Base-by-base conservation (phyloP, 192 early-diverging fungal genomes). In the Radiomyces spectabilis region DNA sequence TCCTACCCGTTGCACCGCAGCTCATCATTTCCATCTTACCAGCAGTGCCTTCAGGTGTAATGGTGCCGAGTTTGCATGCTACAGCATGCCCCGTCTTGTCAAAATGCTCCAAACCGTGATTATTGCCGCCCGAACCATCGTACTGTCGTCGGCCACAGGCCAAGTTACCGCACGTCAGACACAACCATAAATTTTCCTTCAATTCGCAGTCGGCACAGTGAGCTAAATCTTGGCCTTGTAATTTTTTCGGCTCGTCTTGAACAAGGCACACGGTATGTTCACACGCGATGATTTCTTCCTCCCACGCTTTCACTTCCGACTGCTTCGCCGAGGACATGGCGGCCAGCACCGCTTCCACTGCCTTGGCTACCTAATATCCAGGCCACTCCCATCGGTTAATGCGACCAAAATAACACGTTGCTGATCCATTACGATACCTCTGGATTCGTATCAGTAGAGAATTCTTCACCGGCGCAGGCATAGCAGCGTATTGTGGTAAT, bases 31-130 rank as follows among this genome's bases (percentile, higher is more conserved):
- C n/a, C 67, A 10, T 22, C 42, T 55, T 75, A 94, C 74, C 90
- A 32, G 92, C 96, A 2, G 85, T 87, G 52, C 96, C 96, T 66
- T 99, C 94, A 38, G 94, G 93, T 5, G 95, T 96, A 43, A 99
- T 97, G 3, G 96, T 95, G 7, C 96, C 96, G 6, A 97, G 78
- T 58, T 99, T 99, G 38, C 87, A 83, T 16, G 87, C 77, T 1
- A 97, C 85, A 7, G 78, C 75, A 65, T 99, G 96, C 0, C 79
- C 78, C 0, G 91, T 91, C 16, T 71, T 63, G 35, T 91, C 81
- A 63, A 75, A 93, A 72, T 99, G 96, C 0, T 61, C 75, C 21
- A 96, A 65, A 0, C 85, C 96, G 59, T 99, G 96, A 50, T 91
- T 85, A 66, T 97, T 99, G 13, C 96, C 96, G 8, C 88, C 89